Evolutionary conservation across 176 grass and related monocot genomes (phyloP).

Genomic region (Aegilops umbellulata): DNA sequence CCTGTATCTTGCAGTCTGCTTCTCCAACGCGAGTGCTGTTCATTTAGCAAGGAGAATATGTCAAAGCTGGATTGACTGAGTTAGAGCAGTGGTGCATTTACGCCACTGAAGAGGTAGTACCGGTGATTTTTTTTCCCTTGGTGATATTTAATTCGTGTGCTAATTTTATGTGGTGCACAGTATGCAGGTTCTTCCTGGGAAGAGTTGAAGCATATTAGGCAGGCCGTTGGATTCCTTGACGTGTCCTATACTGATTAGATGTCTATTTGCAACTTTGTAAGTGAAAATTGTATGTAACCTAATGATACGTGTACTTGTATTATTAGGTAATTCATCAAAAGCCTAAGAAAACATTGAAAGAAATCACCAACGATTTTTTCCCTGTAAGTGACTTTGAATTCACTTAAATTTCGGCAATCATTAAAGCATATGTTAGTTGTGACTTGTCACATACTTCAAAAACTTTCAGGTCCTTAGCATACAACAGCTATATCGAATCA

Average conservation of each 20-base stretch:
- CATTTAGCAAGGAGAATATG: slow-evolving; percentile 99
- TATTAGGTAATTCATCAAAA: slow-evolving; percentile 98
- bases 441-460: slow-evolving; percentile 13
- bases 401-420: slow-evolving; percentile 5
- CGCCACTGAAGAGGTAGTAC: slow-evolving; percentile 95
- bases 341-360: slow-evolving; percentile 96
- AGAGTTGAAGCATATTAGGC: slow-evolving; percentile 97
- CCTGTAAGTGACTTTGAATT: slow-evolving; percentile 63
- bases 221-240: slow-evolving; percentile 97
- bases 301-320: slow-evolving; percentile 32
- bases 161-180: slow-evolving; percentile 59
- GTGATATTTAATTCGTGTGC: slow-evolving; percentile 15
- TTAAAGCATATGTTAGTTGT: slow-evolving; percentile 24
- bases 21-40: slow-evolving; percentile 94
- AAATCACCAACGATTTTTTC: slow-evolving; percentile 96
- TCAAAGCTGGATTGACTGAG: slow-evolving; percentile 96
- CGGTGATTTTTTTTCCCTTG: no score
- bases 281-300: slow-evolving; percentile 23
- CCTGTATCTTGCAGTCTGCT: slow-evolving; percentile 66
- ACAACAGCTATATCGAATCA: slow-evolving; percentile 96
- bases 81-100: slow-evolving; percentile 94
- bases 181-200: slow-evolving; percentile 96
- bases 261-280: slow-evolving; percentile 23
- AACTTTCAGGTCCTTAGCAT: slow-evolving; percentile 91
- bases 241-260: slow-evolving; percentile 25